These are phyloP conservation scores for Alternaria alternata DNA, from an alignment of 2,329 filamentous ascomycete genomes.

Conservation along the genomic window DNA sequence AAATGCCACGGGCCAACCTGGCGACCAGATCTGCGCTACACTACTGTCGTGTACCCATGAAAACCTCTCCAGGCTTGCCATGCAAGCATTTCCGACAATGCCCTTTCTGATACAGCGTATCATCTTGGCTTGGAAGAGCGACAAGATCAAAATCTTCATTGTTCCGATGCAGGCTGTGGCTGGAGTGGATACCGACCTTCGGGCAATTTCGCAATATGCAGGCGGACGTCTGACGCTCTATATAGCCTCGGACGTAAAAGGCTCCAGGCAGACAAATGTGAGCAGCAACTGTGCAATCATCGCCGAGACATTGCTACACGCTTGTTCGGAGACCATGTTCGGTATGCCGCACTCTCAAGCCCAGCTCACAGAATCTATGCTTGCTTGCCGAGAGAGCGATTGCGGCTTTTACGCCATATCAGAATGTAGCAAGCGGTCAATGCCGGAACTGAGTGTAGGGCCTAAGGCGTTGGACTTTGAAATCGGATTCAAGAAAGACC, in stretches of 20 bases:
- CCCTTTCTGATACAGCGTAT: constrained; percentile 42
- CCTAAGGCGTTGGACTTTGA: constrained; percentile 33
- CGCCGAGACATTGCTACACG: constrained; percentile 47
- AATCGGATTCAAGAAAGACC: constrained; percentile 51
- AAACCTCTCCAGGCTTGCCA: constrained; percentile 42
- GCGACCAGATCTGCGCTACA: constrained; percentile 54
- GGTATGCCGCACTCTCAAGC: constrained; percentile 45
- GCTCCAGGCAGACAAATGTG: constrained; percentile 38
- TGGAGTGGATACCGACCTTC: constrained; percentile 45
- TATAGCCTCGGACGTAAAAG: constrained; percentile 43
- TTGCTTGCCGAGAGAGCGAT: constrained; percentile 33
- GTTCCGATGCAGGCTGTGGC: constrained; percentile 44
- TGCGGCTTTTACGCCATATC: constrained; percentile 38
- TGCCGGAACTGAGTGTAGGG: constrained; percentile 36
- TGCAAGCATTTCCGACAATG: constrained; percentile 58
- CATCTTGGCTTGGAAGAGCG: constrained; percentile 45
- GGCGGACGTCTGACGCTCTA: constrained; percentile 42
- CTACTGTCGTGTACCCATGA: constrained; percentile 51
- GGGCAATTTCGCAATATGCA: constrained; percentile 47
- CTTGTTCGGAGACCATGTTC: constrained; percentile 46
- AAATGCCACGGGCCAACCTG: constrained; percentile 52
- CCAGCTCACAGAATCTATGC: constrained; percentile 42
- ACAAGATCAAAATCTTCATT: constrained; percentile 44
- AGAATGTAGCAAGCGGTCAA: constrained; percentile 45
- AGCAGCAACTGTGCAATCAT: constrained; percentile 46